Evolutionary conservation across 257 asterid genomes (phyloP), one percentile per base, ranked within the genome.

Genomic region (Solanum habrochaites): DNA sequence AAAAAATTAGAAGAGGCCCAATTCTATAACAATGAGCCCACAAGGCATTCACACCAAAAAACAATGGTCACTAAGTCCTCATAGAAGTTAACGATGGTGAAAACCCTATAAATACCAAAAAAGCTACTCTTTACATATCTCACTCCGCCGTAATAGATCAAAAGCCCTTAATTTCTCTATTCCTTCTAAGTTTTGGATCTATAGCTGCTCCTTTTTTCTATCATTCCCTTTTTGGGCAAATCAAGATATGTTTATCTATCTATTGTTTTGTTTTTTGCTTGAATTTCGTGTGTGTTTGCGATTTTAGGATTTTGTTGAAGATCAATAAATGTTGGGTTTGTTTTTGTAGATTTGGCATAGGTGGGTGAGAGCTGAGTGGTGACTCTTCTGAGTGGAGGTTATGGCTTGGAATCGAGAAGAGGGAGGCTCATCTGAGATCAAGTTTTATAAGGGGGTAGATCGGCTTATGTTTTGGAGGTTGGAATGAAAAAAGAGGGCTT

Each of bases 351-450:
- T 69, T 15, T 39, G 14, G 58, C 32, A 1, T 40, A n/a, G 39
- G 83, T 25, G 62, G 62, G 83, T 49, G 40, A n/a, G 12, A 15
- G 75, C 32, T 31, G 67, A 60, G 43, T 82, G 45, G 83, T 85
- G 78, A 40, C 66, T 52, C 25, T 86, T 70, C 3, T 70, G 67
- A 84, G 86, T 85, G 56, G 88, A 72, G 81, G 86, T 78, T 85
- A 91, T 94, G 98, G 88, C n/a, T 35, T 86, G 86, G 91, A 86
- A 90, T 89, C 87, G 16, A 58, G n/a, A 86, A 86, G 93, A 85
- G 73, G 77, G 87, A 81, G 66, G 37, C 83, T 86, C 58, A 40
- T 69, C 66, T 72, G 87, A 85, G 78, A 58, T 84, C 29, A 80
- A 86, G 87, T 78, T 87, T 83, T 90, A 83, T 85, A 88, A 40